phyloP scores from a whole-genome alignment of 768 basidiomycete species.

The Russula olivacea region DNA sequence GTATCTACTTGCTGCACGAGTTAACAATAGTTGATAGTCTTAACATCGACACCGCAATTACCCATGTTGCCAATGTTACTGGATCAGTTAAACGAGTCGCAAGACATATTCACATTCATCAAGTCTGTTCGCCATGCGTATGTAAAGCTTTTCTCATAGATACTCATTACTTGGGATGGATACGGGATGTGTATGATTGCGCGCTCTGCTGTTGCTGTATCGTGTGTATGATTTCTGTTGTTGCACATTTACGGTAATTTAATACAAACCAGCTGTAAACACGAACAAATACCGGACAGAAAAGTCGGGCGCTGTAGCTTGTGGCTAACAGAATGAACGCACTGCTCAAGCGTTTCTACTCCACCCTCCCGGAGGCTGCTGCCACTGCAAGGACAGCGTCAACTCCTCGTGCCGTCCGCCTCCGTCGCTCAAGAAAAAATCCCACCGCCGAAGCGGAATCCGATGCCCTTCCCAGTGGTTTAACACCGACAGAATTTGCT shows the following conservation, averaged over 20 bases:
- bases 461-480: constrained; percentile 48
- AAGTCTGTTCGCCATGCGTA: constrained; percentile 57
- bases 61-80: constrained; percentile 62
- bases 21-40: constrained; percentile 43
- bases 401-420: constrained; percentile 65
- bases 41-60: constrained; percentile 71
- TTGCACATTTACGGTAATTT: neutral
- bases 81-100: constrained; percentile 61
- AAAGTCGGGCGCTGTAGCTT: neutral
- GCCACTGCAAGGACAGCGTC: constrained; percentile 57
- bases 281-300: constrained; percentile 1
- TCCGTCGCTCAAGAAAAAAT: constrained; percentile 53
- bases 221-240: neutral
- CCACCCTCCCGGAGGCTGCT: constrained; percentile 38
- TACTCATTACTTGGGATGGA: constrained; percentile 17
- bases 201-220: too few relatives aligned
- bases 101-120: constrained; percentile 69
- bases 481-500: constrained; percentile 60
- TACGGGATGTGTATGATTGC: neutral
- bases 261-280: neutral
- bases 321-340: constrained; percentile 31
- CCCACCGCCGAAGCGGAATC: constrained; percentile 35
- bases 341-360: constrained; percentile 38
- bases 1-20: neutral
- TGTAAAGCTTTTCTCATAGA: constrained; percentile 28